Evolutionary conservation across 176 grass and related monocot species (phyloP), one percentile per base, ranked within the genome.

Genomic region (Avena sativa): DNA sequence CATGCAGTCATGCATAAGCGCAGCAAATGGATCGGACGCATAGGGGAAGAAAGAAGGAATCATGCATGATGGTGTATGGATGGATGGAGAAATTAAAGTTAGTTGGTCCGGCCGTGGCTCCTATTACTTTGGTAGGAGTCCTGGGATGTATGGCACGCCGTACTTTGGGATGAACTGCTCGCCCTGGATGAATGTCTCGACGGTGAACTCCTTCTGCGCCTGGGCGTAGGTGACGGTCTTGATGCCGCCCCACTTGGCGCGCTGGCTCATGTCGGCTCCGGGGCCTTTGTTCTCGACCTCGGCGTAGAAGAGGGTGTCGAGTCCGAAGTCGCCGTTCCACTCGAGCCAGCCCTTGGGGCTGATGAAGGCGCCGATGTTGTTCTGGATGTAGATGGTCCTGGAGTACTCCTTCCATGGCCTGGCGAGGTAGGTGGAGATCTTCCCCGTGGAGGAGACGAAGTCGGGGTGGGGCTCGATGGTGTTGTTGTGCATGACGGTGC

Each of bases 361-460:
- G 90, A 98, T 90, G 61, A 98, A 74, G 1, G 90, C 96, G 0
- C 91, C 96, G 4, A 98, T 81, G 60, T 94, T 87, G 84, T 91
- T 92, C 79, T 98, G 93, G 81, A 98, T 72, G 84, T 75, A 86
- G 20, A 98, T 57, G 20, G 96, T 96, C 25, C 96, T 50, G 6
- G 96, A 98, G 86, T 87, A 98, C 38, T 91, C 87, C 90, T 93
- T 98, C 96, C 96, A 98, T 0, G 96, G 96, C 8, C 96, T 71
- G 2, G 93, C 93, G 8, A 98, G 92, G 93, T 96, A 98, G 4
- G 86, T 92, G 16, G 21, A 20, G 43, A 92, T 85, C 86, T 71
- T 91, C 8, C 56, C 76, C 21, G 40, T 43, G 40, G 40, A 43
- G 40, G 5, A 6, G 40, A 43, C 40, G 55, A 91, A 90, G 25